These are phyloP conservation scores for Avena eriantha DNA, from an alignment of 176 grass and related monocot species.

Conservation along the genomic window DNA sequence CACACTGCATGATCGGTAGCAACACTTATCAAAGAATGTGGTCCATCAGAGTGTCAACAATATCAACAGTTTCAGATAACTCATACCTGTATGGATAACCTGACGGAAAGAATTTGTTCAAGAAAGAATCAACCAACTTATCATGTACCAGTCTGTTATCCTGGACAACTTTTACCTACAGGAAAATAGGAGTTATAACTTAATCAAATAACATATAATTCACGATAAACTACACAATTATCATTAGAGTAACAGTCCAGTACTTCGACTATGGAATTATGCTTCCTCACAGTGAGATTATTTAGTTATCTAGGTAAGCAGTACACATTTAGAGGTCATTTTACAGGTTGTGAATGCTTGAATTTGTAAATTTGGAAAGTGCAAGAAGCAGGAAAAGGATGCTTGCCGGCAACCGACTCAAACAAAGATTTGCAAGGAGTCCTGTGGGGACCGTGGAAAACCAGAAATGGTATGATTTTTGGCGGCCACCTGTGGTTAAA, in stretches of 20 bases:
- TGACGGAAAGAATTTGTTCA: conserved; percentile 95
- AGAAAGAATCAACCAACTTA: conserved; percentile 82
- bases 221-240: neutral
- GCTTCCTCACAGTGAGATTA: neutral
- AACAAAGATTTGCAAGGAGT: neutral
- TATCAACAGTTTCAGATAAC: conserved; percentile 31
- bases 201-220: neutral
- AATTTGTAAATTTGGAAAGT: neutral
- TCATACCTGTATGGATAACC: conserved; percentile 94
- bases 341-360: neutral
- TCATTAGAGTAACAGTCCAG: neutral
- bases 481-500: no score
- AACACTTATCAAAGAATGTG: conserved; percentile 26
- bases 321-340: neutral
- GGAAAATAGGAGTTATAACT: conserved; percentile 27
- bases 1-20: conserved; percentile 60
- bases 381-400: neutral
- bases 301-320: conserved; percentile 19
- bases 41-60: conserved; percentile 4
- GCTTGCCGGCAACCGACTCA: neutral
- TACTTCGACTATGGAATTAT: neutral
- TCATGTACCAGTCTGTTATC: conserved; percentile 74
- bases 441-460: no score
- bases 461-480: no score
- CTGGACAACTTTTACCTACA: conserved; percentile 79